Conservation (phyloP, 805 yeast species). For the Wickerhamiella sorbophila region DNA sequence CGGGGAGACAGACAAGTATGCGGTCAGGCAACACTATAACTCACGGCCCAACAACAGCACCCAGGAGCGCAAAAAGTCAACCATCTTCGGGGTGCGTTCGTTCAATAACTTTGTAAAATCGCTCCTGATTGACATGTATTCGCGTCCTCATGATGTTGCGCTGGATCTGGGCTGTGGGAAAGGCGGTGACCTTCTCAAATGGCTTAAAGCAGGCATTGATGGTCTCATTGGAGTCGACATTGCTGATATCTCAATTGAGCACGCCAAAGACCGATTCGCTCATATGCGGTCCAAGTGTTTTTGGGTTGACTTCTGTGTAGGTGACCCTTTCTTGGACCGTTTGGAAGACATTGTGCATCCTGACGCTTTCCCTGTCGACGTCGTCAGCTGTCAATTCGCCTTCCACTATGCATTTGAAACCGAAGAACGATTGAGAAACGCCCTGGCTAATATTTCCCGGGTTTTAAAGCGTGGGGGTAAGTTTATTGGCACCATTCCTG, state of each 20-base stretch:
- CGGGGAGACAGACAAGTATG: slow-evolving; percentile 29
- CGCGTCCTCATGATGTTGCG: slow-evolving; percentile 40
- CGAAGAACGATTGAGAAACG: slow-evolving; percentile 60
- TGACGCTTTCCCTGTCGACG: slow-evolving; percentile 70
- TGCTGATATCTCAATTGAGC: slow-evolving; percentile 73
- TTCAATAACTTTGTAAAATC: slow-evolving; percentile 89
- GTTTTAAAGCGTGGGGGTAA: slow-evolving; percentile 70
- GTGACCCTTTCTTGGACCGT: slow-evolving; percentile 72
- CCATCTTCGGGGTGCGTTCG: slow-evolving; percentile 71
- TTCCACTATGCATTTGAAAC: slow-evolving; percentile 88
- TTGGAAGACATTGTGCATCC: slow-evolving; percentile 58
- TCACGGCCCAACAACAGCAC: slow-evolving; percentile 56
- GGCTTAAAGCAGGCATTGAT: slow-evolving; percentile 56
- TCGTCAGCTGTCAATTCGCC: slow-evolving; percentile 83
- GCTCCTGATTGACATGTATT: slow-evolving; percentile 60
- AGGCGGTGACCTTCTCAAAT: slow-evolving; percentile 92
- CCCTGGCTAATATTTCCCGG: slow-evolving; percentile 60
- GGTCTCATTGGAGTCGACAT: slow-evolving; percentile 86
- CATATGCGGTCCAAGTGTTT: slow-evolving; percentile 38
- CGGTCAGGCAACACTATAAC: slow-evolving; percentile 64
- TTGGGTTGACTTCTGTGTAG: slow-evolving; percentile 75
- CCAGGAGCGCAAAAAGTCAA: slow-evolving; percentile 55
- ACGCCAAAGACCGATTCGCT: slow-evolving; percentile 66
- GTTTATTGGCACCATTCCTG: slow-evolving; percentile 90
- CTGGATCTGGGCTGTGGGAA: slow-evolving; percentile 93